Evolutionary conservation across 1,284 basidiomycete species (phyloP), one percentile per base, ranked within the genome.

Genomic region (Cutaneotrichosporon sp.): DNA sequence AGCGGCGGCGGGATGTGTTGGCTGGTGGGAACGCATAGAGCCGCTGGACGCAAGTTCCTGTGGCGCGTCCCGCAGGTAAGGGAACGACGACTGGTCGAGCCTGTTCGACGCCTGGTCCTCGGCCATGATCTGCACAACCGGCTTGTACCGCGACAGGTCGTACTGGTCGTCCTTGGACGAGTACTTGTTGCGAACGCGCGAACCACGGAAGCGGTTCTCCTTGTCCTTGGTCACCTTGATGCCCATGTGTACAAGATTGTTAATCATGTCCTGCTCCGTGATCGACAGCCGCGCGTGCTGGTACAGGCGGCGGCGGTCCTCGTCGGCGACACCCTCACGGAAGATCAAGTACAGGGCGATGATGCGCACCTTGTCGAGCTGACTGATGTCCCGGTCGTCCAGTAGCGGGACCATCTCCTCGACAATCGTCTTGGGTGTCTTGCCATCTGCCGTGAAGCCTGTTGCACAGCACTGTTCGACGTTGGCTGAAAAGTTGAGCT

Each of bases 371-470:
- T 99, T 99, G 82, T 95, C 95, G 56, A 84, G 77, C 71, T 34
- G 13, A 32, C 46, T 84, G 62, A 98, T 87, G 26, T 66, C 90
- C 55, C 88, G 85, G 76, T 91, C 90, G 76, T 97, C 97, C 34
- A 99, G 83, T 31, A 99, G 80, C 0, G 96, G 94, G 0, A 99
- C 96, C 95, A 99, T 98, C 78, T 99, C 94, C 79, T 99, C 97
- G 1, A 99, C 94, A 5, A 99, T 82, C 0, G 86, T 87, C 76
- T 96, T 97, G 0, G 95, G 95, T 26, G 87, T 85, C 81, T 96
- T 96, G 1, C 92, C 93, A 72, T 96, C 91, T 0, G 90, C 82
- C 2, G 90, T 97, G 51, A 89, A 74, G 7, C 94, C 94, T 2
- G 95, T 98, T 0, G 95, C 90, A 73, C 92, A 97, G 77, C 89